A percentile compares a stretch with the other conserved stretches of the same genome.
phyloP scores from a whole-genome alignment of 305 asterid genomes.

The Plantago lanceolata region DNA sequence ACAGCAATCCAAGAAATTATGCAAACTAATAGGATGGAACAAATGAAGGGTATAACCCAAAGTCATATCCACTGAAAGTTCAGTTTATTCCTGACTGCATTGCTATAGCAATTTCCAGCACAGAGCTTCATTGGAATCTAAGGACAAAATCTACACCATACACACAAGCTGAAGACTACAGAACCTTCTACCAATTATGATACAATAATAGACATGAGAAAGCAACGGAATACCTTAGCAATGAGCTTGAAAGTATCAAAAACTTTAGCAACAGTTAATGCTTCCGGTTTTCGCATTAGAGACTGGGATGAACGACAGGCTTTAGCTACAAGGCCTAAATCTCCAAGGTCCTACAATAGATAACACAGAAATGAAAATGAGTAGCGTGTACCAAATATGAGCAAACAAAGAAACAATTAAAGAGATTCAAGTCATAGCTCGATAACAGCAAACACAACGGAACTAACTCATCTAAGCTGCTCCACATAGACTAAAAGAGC shows the following conservation, averaged over 20 bases:
- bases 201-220: slow-evolving; percentile 2
- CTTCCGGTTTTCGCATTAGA: slow-evolving; percentile 81
- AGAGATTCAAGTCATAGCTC: slow-evolving; percentile 11
- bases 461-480: neutral
- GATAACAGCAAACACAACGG: neutral
- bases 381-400: neutral
- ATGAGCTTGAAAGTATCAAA: slow-evolving; percentile 69
- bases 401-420: neutral
- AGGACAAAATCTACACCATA: neutral
- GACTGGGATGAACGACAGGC: slow-evolving; percentile 88
- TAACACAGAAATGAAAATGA: slow-evolving; percentile 22
- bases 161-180: slow-evolving; percentile 2
- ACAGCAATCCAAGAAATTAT: neutral
- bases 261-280: slow-evolving; percentile 80
- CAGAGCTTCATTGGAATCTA: no score
- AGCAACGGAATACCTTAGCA: slow-evolving; percentile 59
- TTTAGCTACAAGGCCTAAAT: slow-evolving; percentile 92
- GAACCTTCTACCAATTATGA: neutral
- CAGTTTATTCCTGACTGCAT: no score
- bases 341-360: slow-evolving; percentile 69
- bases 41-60: no score
- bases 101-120: no score
- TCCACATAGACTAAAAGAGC: neutral
- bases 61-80: no score
- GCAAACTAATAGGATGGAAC: no score